Evolutionary conservation across 805 yeast genomes (phyloP), one percentile per base, ranked within the genome.

Genomic region (Hanseniaspora pseudoguilliermondii): DNA sequence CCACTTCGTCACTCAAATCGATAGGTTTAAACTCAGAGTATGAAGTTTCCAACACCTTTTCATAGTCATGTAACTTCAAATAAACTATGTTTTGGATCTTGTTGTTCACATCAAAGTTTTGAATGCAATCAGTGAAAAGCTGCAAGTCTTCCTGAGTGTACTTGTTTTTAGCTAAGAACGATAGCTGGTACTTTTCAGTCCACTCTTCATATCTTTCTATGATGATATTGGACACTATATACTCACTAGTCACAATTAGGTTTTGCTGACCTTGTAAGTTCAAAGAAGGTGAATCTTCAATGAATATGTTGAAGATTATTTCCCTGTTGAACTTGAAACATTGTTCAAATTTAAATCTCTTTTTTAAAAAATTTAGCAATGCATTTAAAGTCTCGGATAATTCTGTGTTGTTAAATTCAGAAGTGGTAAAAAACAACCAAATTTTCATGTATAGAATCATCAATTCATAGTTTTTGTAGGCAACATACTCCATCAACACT

Each of bases 291-390:
- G 21, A 18, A 13, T 51, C 47, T 23, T 35, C 44, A 25, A 51
- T 27, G 21, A 51, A 51, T 20, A 51, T 44, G 5, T 53, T 27
- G 5, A 46, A 46, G 9, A 46, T 20, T 5, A 27, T 29, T 4
- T 10, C 18, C 38, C 39, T 52, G 23, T 46, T 39, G 16, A 53
- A 53, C 29, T 46, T 53, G 18, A 38, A 53, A 21, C 50, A 53
- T 16, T n/a, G 21, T 21, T 53, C 56, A 46, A 53, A 53, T 39
- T 53, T 53, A n/a, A 53, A 53, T 53, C 56, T 46, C 25, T 42
- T 46, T 29, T 21, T 53, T 18, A 53, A 23, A 9, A 20, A 3
- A 5, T 16, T n/a, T 2, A 39, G 8, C 16, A 53, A 16, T 3
- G 10, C 6, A 3, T 29, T 25, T 5, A 53, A 27, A 15, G 36